A percentile compares a stretch with the other conserved stretches of the same genome.
These are phyloP conservation scores for Suzukiozyma palmioleophila DNA, from an alignment of 1,139 yeast species.

Conservation along the genomic window DNA sequence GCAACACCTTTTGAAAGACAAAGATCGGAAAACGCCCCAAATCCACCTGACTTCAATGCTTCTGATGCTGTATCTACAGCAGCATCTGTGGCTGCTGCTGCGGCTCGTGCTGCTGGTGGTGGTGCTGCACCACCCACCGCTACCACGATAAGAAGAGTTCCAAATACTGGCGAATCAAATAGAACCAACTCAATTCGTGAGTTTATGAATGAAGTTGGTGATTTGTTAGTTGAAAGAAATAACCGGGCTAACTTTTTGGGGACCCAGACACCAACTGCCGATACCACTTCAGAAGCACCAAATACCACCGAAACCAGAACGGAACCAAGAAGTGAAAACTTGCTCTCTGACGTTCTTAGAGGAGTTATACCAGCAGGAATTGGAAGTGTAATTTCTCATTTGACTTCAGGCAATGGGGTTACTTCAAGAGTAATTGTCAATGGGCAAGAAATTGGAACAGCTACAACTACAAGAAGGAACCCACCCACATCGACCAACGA, in stretches of 20 bases:
- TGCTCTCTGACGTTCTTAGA: conserved; percentile 2
- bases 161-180: neutral
- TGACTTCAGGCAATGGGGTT: neutral
- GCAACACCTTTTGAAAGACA: conserved; percentile 12
- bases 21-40: conserved; percentile 4
- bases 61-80: neutral
- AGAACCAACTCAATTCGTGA: conserved; percentile 12
- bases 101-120: conserved; percentile 4
- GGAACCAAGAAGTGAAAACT: conserved; percentile 2
- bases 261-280: neutral
- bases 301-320: neutral
- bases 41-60: conserved; percentile 1
- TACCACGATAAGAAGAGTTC: neutral
- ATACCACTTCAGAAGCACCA: neutral
- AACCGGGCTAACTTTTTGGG: conserved; percentile 2
- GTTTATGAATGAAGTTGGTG: conserved; percentile 22
- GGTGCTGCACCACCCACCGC: conserved; percentile 1
- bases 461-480: neutral
- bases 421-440: conserved; percentile 9
- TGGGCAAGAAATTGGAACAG: conserved; percentile 6
- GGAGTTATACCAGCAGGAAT: conserved; percentile 7
- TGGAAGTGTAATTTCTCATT: conserved; percentile 4
- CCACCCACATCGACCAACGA: neutral
- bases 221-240: conserved; percentile 15
- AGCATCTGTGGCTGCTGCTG: conserved; percentile 2